Base-by-base conservation (phyloP, 352 stramenopile genomes). In the Phytophthora rubi region DNA sequence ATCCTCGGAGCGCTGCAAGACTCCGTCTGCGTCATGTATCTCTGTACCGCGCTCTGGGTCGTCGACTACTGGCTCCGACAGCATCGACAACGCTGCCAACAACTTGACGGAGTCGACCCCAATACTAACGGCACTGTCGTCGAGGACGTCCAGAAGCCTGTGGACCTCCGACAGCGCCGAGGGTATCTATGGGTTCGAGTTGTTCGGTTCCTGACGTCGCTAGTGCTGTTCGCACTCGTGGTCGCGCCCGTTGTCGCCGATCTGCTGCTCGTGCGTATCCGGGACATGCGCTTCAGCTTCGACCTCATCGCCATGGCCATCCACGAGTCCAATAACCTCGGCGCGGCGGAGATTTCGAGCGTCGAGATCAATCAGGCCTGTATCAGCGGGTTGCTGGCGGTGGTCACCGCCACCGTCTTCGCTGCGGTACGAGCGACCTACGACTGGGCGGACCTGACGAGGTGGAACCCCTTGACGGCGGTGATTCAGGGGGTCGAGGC, bases 241-340 rank as follows among this genome's bases (percentile, higher is more conserved):
- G 45, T 48, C 0, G 37, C 68, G 55, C 72, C 72, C 0, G 74
- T 79, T 45, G 72, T 72, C 23, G 64, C 72, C n/a, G 68, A 79
- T 42, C 16, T 75, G 4, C 51, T 79, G 37, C 59, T 79, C 5
- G 68, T 77, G 39, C 54, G 68, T 4, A 71, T 74, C 39, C 68
- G 72, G 6, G 68, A 44, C 13, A 44, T 44, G 37, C 37, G 37
- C 37, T 44, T 44, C 37, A 44, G 16, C 37, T 44, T 44, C 37
- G 16, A 15, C 4, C 37, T 44, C 10, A 12, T 44, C 12, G 37
- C 15, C 12, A 44, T 44, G 37, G 37, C 37, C 13, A 44, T 44
- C 37, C 37, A 44, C 13, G 37, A 44, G 37, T 44, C 37, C 37
- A 44, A 44, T 4, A 15, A 44, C 4, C 12, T 44, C 4, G 37